Evolutionary conservation across 2,329 filamentous ascomycete species (phyloP).

Genomic region (Monosporascus sp.): DNA sequence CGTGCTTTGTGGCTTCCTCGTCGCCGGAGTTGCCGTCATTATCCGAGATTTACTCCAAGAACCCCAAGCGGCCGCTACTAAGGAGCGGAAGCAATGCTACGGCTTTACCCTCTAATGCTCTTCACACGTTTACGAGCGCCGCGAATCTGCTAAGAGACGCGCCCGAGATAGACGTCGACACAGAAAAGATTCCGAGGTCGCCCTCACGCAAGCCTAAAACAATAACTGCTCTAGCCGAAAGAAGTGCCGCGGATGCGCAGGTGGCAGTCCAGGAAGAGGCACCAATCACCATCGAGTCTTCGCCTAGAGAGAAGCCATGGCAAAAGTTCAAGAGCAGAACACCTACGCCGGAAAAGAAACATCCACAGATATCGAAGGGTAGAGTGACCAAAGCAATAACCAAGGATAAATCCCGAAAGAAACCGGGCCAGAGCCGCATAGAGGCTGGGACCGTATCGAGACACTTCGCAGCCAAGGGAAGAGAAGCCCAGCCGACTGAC

Average conservation of each 20-base stretch:
- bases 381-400: slow-evolving; percentile 9
- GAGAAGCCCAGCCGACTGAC: slow-evolving; percentile 4
- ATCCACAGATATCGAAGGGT: slow-evolving; percentile 6
- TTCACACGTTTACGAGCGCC: slow-evolving; percentile 37
- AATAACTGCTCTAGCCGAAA: slow-evolving; percentile 8
- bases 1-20: slow-evolving; percentile 36
- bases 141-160: slow-evolving; percentile 31
- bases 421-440: slow-evolving; percentile 3
- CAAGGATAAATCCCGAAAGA: slow-evolving; percentile 14
- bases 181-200: slow-evolving; percentile 18
- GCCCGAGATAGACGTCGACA: slow-evolving; percentile 26
- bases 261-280: slow-evolving; percentile 4
- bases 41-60: slow-evolving; percentile 40
- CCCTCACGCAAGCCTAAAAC: slow-evolving; percentile 15
- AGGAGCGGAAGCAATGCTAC: slow-evolving; percentile 32
- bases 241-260: slow-evolving; percentile 6
- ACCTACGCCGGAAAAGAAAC: slow-evolving; percentile 2
- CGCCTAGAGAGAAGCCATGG: slow-evolving; percentile 28
- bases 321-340: slow-evolving; percentile 28
- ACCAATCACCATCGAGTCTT: slow-evolving; percentile 16
- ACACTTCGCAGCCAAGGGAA: slow-evolving; percentile 16
- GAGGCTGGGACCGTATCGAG: slow-evolving; percentile 25
- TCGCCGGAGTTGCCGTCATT: slow-evolving; percentile 53
- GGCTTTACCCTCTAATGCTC: slow-evolving; percentile 31
- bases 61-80: slow-evolving; percentile 25